Percentiles rank a stretch among this genome's conserved stretches.
Conservation (phyloP, 106 monocot genomes). For the Agapanthus africanus region DNA sequence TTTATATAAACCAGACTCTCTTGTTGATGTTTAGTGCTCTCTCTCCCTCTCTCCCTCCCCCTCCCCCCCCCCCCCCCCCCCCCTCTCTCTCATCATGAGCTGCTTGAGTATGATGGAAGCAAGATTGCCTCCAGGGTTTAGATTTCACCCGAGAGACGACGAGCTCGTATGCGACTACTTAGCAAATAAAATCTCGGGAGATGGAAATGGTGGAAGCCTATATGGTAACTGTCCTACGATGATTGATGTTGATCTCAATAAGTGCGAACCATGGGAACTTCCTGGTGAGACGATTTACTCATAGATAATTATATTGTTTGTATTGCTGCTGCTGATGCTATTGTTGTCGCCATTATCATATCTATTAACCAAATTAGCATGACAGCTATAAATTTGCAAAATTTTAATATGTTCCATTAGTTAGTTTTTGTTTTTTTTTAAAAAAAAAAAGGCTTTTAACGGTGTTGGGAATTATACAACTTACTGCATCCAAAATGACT, state of each 20-base stretch:
- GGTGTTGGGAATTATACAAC: no score
- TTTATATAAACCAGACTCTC: constrained; percentile 1
- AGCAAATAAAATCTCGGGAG: constrained; percentile 22
- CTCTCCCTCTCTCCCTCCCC: not conserved
- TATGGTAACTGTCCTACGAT: not conserved
- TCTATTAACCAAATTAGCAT: not conserved
- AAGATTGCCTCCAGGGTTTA: constrained; percentile 67
- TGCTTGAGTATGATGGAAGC: constrained; percentile 70
- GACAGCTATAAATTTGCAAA: not conserved
- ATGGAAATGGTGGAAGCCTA: not conserved
- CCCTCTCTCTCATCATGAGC: constrained; percentile 24
- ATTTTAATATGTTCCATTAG: not conserved
- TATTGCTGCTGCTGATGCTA: no score
- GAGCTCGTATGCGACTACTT: constrained; percentile 75
- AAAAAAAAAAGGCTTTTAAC: not conserved
- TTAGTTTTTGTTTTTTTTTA: not conserved
- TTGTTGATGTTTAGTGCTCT: not conserved
- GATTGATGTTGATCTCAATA: constrained; percentile 18
- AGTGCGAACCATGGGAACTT: constrained; percentile 17
- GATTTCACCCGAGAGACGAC: constrained; percentile 80
- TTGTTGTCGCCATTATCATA: not conserved
- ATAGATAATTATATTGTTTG: not conserved
- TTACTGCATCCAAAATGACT: not conserved
- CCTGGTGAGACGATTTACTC: constrained; percentile 5
- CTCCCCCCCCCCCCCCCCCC: not conserved